A percentile compares a stretch with the other conserved stretches of the same genome.
Evolutionary conservation across 2,329 filamentous ascomycete species (phyloP).

Genomic region (Lecanicillium sp.): DNA sequence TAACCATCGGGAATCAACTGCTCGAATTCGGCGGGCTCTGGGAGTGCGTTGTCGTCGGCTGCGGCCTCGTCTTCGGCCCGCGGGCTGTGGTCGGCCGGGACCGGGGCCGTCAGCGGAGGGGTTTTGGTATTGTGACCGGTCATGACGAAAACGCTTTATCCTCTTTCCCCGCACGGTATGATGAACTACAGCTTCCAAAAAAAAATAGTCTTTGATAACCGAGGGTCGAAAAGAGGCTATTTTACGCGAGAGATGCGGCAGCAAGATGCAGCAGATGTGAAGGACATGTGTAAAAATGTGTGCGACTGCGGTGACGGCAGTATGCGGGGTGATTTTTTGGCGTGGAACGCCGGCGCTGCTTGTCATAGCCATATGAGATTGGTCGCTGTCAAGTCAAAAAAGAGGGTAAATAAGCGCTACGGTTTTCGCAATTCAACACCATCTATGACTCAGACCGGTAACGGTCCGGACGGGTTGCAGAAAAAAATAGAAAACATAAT

Average conservation of each 20-base stretch:
- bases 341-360: no score
- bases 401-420: background rate
- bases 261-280: background rate
- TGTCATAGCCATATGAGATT: no score
- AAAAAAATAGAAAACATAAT: no score
- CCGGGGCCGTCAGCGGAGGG: background rate
- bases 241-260: background rate
- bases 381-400: no score
- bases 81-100: constrained; percentile 1
- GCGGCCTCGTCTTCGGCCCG: background rate
- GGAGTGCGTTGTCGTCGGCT: background rate
- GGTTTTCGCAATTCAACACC: background rate
- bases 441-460: background rate
- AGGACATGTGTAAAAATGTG: background rate
- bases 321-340: constrained; percentile 2
- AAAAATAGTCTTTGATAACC: no score
- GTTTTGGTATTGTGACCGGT: background rate
- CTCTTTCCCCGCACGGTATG: no score
- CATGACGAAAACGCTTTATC: background rate
- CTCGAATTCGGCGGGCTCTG: background rate
- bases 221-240: background rate
- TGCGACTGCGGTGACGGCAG: constrained; percentile 1
- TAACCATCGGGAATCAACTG: background rate
- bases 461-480: background rate
- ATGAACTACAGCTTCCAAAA: background rate